Percentiles rank a stretch among this genome's conserved stretches.
phyloP scores from a whole-genome alignment of 257 asterid genomes.

The Penstemon davidsonii region DNA sequence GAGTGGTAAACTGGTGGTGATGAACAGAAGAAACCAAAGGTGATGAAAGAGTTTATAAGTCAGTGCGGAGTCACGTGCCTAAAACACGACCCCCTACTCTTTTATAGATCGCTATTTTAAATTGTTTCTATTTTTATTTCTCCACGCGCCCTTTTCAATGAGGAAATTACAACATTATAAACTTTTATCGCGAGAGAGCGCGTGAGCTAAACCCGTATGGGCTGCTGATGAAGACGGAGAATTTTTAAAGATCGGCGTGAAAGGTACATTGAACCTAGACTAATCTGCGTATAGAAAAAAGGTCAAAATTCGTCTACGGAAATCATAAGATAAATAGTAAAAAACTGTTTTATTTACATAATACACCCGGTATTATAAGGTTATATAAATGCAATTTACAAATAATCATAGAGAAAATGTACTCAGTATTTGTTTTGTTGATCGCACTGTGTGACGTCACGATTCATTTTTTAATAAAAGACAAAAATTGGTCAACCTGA shows the following conservation, averaged over 20 bases:
- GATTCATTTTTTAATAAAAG: too few relatives aligned
- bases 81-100: constrained; percentile 7
- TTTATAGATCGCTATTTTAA: neutral
- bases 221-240: neutral
- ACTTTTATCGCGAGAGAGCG: neutral
- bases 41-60: neutral
- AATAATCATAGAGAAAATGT: too few relatives aligned
- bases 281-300: neutral
- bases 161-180: neutral
- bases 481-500: too few relatives aligned
- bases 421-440: too few relatives aligned
- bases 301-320: neutral
- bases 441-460: too few relatives aligned
- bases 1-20: neutral
- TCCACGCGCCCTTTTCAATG: constrained; percentile 19
- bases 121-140: neutral
- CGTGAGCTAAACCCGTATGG: constrained; percentile 27
- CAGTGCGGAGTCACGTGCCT: constrained; percentile 25
- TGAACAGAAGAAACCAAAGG: neutral
- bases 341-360: too few relatives aligned
- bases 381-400: too few relatives aligned
- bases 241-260: neutral
- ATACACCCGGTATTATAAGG: too few relatives aligned
- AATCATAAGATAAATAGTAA: too few relatives aligned
- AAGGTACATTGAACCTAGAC: constrained; percentile 32